Percentiles rank a stretch among this genome's conserved stretches.
Evolutionary conservation across 2,329 filamentous ascomycete species (phyloP).

Genomic region (Metarhizium sp.): DNA sequence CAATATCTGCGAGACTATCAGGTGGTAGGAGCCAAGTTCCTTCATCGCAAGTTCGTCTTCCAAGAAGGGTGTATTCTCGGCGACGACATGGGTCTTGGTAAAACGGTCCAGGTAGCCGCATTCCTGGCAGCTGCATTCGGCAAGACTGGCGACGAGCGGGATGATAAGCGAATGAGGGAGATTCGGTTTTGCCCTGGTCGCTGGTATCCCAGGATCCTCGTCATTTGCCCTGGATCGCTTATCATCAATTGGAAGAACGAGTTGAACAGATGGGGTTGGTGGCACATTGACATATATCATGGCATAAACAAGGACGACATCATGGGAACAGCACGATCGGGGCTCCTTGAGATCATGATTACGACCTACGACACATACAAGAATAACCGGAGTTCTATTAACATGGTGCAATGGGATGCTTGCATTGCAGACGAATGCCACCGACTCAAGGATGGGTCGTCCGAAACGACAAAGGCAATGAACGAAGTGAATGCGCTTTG

Average conservation of each 20-base stretch:
- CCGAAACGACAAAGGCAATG: conserved; percentile 78
- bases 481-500: conserved; percentile 85
- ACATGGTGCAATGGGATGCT: conserved; percentile 85
- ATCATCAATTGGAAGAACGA: conserved; percentile 90
- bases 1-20: conserved; percentile 92
- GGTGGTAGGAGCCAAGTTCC: conserved; percentile 71
- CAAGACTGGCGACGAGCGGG: conserved; percentile 83
- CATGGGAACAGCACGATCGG: conserved; percentile 62
- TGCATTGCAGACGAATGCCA: conserved; percentile 95
- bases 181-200: conserved; percentile 52
- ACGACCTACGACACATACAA: conserved; percentile 91
- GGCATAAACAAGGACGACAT: conserved; percentile 59
- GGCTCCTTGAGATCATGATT: conserved; percentile 80
- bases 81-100: conserved; percentile 96
- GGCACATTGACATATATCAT: conserved; percentile 78
- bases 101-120: conserved; percentile 91
- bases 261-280: conserved; percentile 87
- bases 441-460: conserved; percentile 67
- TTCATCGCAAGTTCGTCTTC: conserved; percentile 83
- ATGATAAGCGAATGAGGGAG: conserved; percentile 80
- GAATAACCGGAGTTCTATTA: conserved; percentile 63
- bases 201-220: conserved; percentile 72
- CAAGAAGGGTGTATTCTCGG: conserved; percentile 86
- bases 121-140: conserved; percentile 89
- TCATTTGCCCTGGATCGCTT: conserved; percentile 81